Conservation (phyloP, 176 grass and related monocot genomes). For the Guadua angustifolia region DNA sequence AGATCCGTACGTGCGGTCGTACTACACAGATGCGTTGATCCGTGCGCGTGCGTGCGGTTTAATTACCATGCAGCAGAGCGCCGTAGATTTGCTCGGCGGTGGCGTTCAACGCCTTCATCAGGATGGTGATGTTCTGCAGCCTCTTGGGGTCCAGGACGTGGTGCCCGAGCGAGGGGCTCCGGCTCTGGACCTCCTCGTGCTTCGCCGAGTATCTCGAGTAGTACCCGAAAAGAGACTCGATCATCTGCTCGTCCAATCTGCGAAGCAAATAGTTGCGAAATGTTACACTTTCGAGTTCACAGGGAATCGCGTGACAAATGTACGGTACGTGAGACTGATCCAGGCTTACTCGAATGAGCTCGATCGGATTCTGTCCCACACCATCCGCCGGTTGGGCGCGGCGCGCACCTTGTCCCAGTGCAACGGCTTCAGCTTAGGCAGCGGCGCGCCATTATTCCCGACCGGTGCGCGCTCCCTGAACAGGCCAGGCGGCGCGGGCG, state of each 20-base stretch:
- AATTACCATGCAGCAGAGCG: constrained; percentile 63
- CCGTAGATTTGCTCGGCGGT: constrained; percentile 67
- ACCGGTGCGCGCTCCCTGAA: constrained; percentile 35
- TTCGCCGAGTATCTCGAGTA: constrained; percentile 58
- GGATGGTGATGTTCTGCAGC: constrained; percentile 91
- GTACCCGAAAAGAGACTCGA: constrained; percentile 94
- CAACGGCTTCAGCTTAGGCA: constrained; percentile 93
- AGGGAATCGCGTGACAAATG: too few species aligned
- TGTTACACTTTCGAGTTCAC: neutral
- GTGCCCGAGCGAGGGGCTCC: constrained; percentile 75
- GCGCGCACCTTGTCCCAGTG: constrained; percentile 99
- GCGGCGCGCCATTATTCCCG: constrained; percentile 56
- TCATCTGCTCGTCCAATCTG: constrained; percentile 92
- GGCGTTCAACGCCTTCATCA: constrained; percentile 86
- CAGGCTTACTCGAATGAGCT: constrained; percentile 90
- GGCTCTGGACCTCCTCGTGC: constrained; percentile 72
- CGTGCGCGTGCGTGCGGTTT: neutral
- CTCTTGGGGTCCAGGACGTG: constrained; percentile 84
- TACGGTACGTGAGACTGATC: neutral
- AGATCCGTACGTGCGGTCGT: neutral
- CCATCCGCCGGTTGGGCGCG: constrained; percentile 83
- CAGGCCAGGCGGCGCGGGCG: constrained; percentile 46
- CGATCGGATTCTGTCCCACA: constrained; percentile 90
- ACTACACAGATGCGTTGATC: neutral
- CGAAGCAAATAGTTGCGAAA: neutral